Evolutionary conservation across 2,329 filamentous ascomycete genomes (phyloP), one percentile per base, ranked within the genome.

Genomic region (Fusarium dimerum): DNA sequence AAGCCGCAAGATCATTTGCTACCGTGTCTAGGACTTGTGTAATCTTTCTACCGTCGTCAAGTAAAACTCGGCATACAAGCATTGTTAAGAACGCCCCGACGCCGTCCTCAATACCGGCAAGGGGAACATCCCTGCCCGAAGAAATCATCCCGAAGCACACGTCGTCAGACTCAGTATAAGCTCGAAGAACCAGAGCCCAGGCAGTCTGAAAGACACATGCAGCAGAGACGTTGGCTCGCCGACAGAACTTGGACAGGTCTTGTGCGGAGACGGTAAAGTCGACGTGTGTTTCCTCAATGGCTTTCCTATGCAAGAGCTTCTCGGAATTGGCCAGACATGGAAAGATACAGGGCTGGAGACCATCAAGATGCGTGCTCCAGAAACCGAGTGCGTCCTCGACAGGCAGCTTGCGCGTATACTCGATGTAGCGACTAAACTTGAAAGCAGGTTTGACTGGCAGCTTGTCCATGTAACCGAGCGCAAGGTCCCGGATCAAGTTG

Each of bases 161-260:
- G 12, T 48, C 45, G 2, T 52, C 30, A 29, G 47, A 41, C 9
- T 46, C 36, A 11, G 52, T 55, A 45, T 52, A 52, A 12, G 49
- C 43, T 15, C 46, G 42, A 12, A 55, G 49, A 13, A 55, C 49
- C 39, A 49, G 2, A 3, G 52, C 52, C 52, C 52, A 55, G n/a
- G 52, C 50, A 18, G 48, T 40, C 13, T 54, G 51, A 36, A 54
- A 47, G 48, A 54, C 47, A n/a, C 20, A 51, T 9, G 51, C n/a
- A 29, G 45, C 29, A 3, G 51, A 47, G 15, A 51, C 16, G 16
- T 51, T 51, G 17, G 47, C 40, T 36, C 29, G 34, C 32, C 17
- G 40, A 18, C 30, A 49, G 15, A 32, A 20, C 40, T 7, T 32
- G 10, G 32, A 49, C 29, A 12, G 40, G 40, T 17, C 18, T 18